Base-by-base conservation (phyloP, 306 rosid genomes). In the Citrullus colocynthis region DNA sequence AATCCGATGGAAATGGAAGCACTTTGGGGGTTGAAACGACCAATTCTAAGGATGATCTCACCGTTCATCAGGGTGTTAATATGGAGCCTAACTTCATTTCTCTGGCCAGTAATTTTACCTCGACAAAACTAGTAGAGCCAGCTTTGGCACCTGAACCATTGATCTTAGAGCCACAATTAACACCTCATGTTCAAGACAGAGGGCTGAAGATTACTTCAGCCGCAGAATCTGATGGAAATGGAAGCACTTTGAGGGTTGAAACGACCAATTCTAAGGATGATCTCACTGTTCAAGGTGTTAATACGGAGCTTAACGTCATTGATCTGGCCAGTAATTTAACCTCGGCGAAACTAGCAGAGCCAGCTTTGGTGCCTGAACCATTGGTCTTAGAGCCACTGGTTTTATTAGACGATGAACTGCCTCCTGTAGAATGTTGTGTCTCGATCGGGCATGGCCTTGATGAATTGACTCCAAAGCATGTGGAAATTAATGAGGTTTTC, bases 181-280 rank as follows among this genome's bases (percentile, higher is more conserved):
- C 45, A 81, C 82, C 93, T 79, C 89, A 86, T 80, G 86, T 92
- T 12, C 92, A 89, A 70, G 89, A 92, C 84, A 83, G 88, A 21
- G 93, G 91, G 85, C 89, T 95, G 64, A 91, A 89, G 84, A 73
- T 83, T 75, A 79, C 79, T 79, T 91, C 99, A 48, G 98, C 92
- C 84, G 84, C 90, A 13, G 98, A 91, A 76, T 89, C 98, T 36
- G 97, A 83, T 14, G 87, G 69, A 51, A 75, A 59, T 36, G 56
- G 52, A 81, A 76, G 71, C 78, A 74, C 76, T 45, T 76, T 82
- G 48, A 59, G 80, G 82, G 52, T 3, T 9, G 83, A 76, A 54
- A 81, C 41, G 20, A 69, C 57, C 76, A 75, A 78, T 67, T 57
- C 58, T 80, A 83, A 76, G 75, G 87, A 86, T 76, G 82, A 74